A percentile compares a stretch with the other conserved stretches of the same genome.
phyloP scores from a whole-genome alignment of 2,329 filamentous ascomycete species.

The Aspergillus clavatus region DNA sequence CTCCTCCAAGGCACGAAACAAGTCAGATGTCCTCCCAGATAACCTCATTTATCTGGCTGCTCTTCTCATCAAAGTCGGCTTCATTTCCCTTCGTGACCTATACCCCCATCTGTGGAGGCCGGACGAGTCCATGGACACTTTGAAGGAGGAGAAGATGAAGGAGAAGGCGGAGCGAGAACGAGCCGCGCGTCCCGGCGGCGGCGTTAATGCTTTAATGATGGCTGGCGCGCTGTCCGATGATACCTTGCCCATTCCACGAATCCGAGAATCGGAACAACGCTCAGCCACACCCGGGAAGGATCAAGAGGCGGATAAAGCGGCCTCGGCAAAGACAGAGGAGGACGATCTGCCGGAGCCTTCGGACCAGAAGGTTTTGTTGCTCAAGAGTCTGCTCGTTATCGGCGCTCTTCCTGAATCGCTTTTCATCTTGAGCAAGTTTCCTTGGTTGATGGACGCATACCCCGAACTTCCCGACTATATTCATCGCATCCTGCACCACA shows the following conservation, averaged over 20 bases:
- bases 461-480: constrained; percentile 75
- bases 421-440: constrained; percentile 86
- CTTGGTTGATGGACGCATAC: constrained; percentile 83
- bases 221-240: constrained; percentile 86
- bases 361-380: constrained; percentile 81
- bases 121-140: constrained; percentile 74
- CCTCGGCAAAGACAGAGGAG: constrained; percentile 36
- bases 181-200: constrained; percentile 63
- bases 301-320: constrained; percentile 42
- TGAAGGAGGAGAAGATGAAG: constrained; percentile 65
- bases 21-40: constrained; percentile 73
- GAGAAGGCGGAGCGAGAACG: constrained; percentile 76
- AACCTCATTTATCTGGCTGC: constrained; percentile 91
- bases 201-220: constrained; percentile 77
- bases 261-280: constrained; percentile 49
- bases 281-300: constrained; percentile 54
- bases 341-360: constrained; percentile 63
- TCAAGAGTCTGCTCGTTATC: constrained; percentile 82
- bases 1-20: constrained; percentile 69
- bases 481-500: constrained; percentile 79
- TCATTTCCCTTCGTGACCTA: constrained; percentile 84
- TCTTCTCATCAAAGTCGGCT: constrained; percentile 92
- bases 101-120: constrained; percentile 87
- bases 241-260: constrained; percentile 48
- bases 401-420: constrained; percentile 89